Evolutionary conservation across 2,329 filamentous ascomycete species (phyloP).

Genomic region (Metarhizium guizhouense): DNA sequence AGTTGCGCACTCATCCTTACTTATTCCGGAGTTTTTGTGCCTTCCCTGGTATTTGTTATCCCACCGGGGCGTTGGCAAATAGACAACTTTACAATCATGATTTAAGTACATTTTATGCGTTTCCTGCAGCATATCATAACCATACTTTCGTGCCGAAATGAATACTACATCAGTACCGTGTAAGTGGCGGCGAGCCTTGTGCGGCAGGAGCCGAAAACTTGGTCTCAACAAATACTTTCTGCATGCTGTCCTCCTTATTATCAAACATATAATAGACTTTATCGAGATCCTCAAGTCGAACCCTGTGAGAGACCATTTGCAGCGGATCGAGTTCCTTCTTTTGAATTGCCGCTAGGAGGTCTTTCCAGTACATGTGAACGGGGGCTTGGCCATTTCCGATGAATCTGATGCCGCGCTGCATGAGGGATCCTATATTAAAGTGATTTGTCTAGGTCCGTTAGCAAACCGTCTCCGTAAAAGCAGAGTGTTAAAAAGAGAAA

Average conservation of each 20-base stretch:
- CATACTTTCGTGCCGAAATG: no score
- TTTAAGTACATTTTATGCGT: no score
- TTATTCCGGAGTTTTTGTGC: no score
- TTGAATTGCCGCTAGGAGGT: slow-evolving; percentile 56
- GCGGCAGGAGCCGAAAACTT: slow-evolving; percentile 42
- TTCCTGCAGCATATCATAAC: no score
- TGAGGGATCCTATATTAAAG: slow-evolving; percentile 74
- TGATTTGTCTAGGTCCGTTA: slow-evolving; percentile 52
- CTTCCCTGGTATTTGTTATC: no score
- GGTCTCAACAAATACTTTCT: slow-evolving; percentile 65
- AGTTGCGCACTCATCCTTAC: no score
- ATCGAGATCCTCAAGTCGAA: slow-evolving; percentile 55
- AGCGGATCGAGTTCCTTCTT: slow-evolving; percentile 56
- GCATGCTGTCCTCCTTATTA: slow-evolving; percentile 57
- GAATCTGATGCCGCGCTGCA: slow-evolving; percentile 78
- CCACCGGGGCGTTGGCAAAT: no score
- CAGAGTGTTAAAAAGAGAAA: not conserved
- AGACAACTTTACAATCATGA: no score
- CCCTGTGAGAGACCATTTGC: slow-evolving; percentile 74
- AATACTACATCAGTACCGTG: slow-evolving; percentile 10
- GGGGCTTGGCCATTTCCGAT: slow-evolving; percentile 61
- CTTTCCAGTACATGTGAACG: slow-evolving; percentile 77
- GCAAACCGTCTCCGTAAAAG: not conserved
- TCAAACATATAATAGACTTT: slow-evolving; percentile 35
- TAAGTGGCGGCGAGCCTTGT: slow-evolving; percentile 22